Base-by-base conservation (phyloP, 2,329 filamentous ascomycete genomes). In the Fusarium azukiicola region DNA sequence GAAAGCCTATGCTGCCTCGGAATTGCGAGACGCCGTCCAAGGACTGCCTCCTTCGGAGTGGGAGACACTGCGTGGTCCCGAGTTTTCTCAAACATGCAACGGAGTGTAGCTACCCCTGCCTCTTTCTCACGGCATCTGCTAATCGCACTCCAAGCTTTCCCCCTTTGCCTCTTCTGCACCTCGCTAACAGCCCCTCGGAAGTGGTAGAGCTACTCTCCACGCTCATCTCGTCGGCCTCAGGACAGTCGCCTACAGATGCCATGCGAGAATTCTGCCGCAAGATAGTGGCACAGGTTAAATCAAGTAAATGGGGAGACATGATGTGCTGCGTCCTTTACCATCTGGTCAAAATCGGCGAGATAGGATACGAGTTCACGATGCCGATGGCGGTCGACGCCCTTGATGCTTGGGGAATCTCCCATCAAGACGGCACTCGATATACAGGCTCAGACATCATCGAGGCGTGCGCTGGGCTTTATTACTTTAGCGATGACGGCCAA, bases 321-420 rank as follows among this genome's bases (percentile, higher is more conserved):
- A 40, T 47, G 4, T 27, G 27, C n/a, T 70, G 54, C 23, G 16
- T 70, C 19, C 67, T 70, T 11, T 63, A 70, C 6, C 67, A 70
- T 47, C 32, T 70, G 2, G 32, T 17, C 42, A 70, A 40, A 23
- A 27, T 40, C 5, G 16, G 12, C 10, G 21, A 61, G 9, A 17
- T 56, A 2, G 17, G n/a, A 3, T 58, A 61, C 32, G 38, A 21
- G 5, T 50, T 70, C 32, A 70, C 52, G 10, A 19, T 61, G 16
- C 52, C 67, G 38, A 70, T 70, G 67, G 52, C 52, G 11, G n/a
- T 10, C 13, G 67, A 70, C 38, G 67, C 67, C 4, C 16, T 70
- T 4, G 21, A 50, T 4, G 67, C 50, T 6, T 70, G 67, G 67
- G 19, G 19, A 19, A 63, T 70, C 5, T 19, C 23, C 19, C 67